Evolutionary conservation across 208 protist genomes (phyloP), one percentile per base, ranked within the genome.

Genomic region (Crithidia bombi): DNA sequence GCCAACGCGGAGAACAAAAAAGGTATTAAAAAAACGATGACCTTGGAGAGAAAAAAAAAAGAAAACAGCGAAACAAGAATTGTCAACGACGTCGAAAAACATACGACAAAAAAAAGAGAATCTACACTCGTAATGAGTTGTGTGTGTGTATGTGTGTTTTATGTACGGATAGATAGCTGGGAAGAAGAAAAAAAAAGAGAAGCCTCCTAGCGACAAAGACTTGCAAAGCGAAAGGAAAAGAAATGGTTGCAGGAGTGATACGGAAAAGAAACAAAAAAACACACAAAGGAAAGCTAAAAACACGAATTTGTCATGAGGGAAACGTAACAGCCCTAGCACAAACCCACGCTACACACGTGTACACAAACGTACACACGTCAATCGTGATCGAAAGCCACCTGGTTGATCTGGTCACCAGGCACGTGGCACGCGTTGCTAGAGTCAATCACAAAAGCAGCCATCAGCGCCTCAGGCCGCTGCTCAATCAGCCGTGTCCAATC

Each of bases 381-480:
- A 69, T 83, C 78, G 58, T 76, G 73, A 21, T 76, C 73, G 11
- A 85, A 86, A 12, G 71, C 73, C 17, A 86, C 82, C 4, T 79
- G 54, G 9, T 9, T 56, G 38, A 91, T 78, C 63, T 88, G 82
- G 43, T 87, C 80, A 17, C 79, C 78, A 32, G 85, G 85, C 17
- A 91, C 85, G 65, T 86, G 81, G 66, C 79, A 87, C 12, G 85
- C 85, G 63, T 86, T 85, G 71, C 72, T 79, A n/a, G 81, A 69
- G 66, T 90, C 85, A 55, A 86, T 82, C 41, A 87, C 73, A 63
- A 90, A 90, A 17, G 82, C 81, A 15, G 75, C 41, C 72, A 81
- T 75, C 28, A 90, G 74, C 30, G 85, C 85, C 54, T 87, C 74
- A 25, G 85, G 81, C 30, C 81, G 61, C n/a, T 87, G 65, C 63